Base-by-base conservation (phyloP, 108 stramenopile genomes). In the Pinguiococcus pyrenoidosus region DNA sequence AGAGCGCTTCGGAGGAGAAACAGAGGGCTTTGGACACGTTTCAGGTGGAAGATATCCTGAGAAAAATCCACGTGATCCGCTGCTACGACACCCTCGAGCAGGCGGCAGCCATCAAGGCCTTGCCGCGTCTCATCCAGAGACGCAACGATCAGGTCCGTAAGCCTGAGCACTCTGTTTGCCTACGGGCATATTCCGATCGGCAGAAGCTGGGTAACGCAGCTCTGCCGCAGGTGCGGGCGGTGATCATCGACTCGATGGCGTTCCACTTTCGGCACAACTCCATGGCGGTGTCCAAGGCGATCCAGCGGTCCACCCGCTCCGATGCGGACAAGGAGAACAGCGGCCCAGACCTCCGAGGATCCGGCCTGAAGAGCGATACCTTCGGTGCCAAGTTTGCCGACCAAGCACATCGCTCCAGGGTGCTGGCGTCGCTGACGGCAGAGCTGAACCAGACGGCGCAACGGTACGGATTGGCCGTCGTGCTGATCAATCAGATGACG, bases 401-500 rank as follows among this genome's bases (percentile, higher is more conserved):
- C 51, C 16, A 57, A 69, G 10, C 60, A 69, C 48, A 45, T 79
- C 37, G 7, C 84, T 2, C 20, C 0, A 38, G 46, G 6, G n/a
- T 53, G 39, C 9, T 25, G 39, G 17, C 17, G 7, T 6, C 17
- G 38, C 34, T 52, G 37, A 8, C 21, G 39, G 8, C 6, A 10
- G 9, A n/a, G 9, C 10, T 20, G 40, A 37, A 3, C 3, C 24
- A 29, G 46, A 8, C 21, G 29, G 0, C 0, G 22, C 44, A 43
- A 43, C 53, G 12, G 52, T 54, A 14, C 56, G 46, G 42, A 44
- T 58, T 26, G 24, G 89, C 89, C 3, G 82, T 87, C 13, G 77
- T 92, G 9, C 80, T 77, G 10, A 72, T 81, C 54, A 95, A 95
- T 69, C 92, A 95, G 62, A 85, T 95, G 86, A 95, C 92, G 17